Evolutionary conservation across 768 basidiomycete genomes (phyloP), one percentile per base, ranked within the genome.

Genomic region (Lactifluus piperatus): DNA sequence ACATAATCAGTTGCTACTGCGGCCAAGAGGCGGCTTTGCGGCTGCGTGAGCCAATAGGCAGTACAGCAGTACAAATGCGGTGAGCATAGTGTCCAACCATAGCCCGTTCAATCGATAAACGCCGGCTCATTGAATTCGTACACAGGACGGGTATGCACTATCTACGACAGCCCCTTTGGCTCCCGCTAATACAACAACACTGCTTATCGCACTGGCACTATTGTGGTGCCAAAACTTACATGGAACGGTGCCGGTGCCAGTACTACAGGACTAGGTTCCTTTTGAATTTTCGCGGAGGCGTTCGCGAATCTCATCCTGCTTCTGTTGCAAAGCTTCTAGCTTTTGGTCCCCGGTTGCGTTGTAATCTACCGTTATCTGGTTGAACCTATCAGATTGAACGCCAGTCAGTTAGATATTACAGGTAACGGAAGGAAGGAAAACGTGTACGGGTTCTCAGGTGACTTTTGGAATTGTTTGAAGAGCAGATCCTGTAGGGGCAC

Each of bases 401-500:
- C 45, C 20, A 18, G 8, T 53, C 50, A 61, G 57, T 63, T 26
- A 11, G 34, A n/a, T 26, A 9, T 24, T 9, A 13, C 16, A 24
- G 5, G 46, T 20, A 18, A 27, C 6, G 26, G 20, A 54, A 36
- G 53, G 26, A 45, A 55, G n/a, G n/a, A 1, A n/a, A n/a, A n/a
- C n/a, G 71, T 87, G 68, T 73, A 94, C 93, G 94, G 90, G 72
- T 97, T 97, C 62, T 97, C 94, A 0, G 93, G 91, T 1, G 90
- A 86, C 72, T 97, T 97, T 72, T 97, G 91, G 83, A 97, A 97
- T 71, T 91, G 84, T 73, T 95, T 97, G 81, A 82, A 86, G 49
- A 97, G 74, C 50, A 93, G 73, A 60, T 97, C 94, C 82, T 92
- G 27, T 6, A 9, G 32, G 27, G 20, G 5, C 26, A 32, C 2